A percentile compares a stretch with the other conserved stretches of the same genome.
These are phyloP conservation scores for Aspergillus viridinutans DNA, from an alignment of 2,329 filamentous ascomycete genomes.

Conservation along the genomic window DNA sequence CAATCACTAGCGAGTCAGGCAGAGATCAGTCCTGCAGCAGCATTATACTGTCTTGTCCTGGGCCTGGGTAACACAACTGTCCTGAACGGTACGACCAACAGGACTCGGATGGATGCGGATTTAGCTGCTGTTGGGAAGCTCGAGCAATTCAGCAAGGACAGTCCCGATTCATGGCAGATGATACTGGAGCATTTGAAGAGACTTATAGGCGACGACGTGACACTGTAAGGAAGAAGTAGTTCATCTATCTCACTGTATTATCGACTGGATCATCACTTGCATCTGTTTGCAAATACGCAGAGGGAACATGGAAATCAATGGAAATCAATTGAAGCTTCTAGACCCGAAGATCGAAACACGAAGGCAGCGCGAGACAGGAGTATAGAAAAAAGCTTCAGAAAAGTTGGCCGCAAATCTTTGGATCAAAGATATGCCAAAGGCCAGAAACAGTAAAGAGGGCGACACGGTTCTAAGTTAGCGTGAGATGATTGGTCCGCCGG, in stretches of 20 bases:
- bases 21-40: conserved; percentile 43
- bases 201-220: conserved; percentile 28
- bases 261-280: background rate
- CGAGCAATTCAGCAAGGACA: conserved; percentile 40
- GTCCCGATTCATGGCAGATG: conserved; percentile 49
- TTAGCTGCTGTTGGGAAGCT: conserved; percentile 43
- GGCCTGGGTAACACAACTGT: conserved; percentile 48
- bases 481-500: background rate
- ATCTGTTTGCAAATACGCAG: background rate
- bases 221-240: background rate
- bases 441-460: background rate
- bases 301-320: background rate
- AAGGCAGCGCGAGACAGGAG: background rate
- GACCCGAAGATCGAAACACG: background rate
- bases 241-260: background rate
- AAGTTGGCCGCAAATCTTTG: background rate
- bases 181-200: conserved; percentile 48
- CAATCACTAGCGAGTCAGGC: conserved; percentile 44
- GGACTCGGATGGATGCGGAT: conserved; percentile 51
- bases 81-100: conserved; percentile 55
- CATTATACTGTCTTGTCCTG: conserved; percentile 55
- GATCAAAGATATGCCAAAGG: background rate
- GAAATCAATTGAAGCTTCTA: background rate
- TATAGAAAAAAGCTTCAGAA: background rate
- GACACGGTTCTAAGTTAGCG: background rate